Evolutionary conservation across 2,329 filamentous ascomycete species (phyloP).

Genomic region (Neurospora sp.): DNA sequence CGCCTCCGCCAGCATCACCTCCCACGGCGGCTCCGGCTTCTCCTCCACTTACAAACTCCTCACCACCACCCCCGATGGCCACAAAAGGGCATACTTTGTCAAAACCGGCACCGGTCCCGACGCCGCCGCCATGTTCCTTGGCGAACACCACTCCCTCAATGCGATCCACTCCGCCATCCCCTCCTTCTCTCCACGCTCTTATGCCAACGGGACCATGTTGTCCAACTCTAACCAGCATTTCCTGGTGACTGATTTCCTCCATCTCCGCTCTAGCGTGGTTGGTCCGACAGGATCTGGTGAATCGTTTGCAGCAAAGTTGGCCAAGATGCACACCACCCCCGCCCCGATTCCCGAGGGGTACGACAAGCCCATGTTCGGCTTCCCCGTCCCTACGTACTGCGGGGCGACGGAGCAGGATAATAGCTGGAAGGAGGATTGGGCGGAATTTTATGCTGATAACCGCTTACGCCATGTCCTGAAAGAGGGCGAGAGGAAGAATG

Average conservation of each 20-base stretch:
- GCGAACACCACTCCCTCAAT: conserved; percentile 76
- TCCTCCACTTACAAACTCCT: conserved; percentile 46
- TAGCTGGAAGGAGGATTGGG: conserved; percentile 61
- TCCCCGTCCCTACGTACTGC: conserved; percentile 77
- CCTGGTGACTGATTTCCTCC: conserved; percentile 70
- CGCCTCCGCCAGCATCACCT: conserved; percentile 41
- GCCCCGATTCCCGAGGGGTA: conserved; percentile 54
- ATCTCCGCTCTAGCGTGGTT: conserved; percentile 37
- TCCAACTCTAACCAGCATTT: conserved; percentile 43
- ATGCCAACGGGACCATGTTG: conserved; percentile 57
- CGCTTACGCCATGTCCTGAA: conserved; percentile 57
- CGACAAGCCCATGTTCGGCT: conserved; percentile 62
- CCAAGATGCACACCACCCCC: conserved; percentile 65
- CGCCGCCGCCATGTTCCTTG: conserved; percentile 61
- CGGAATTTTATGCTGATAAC: conserved; percentile 74
- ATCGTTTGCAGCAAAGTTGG: conserved; percentile 66
- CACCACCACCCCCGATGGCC: conserved; percentile 12
- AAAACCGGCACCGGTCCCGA: conserved; percentile 55
- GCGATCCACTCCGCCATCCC: conserved; percentile 66
- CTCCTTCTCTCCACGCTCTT: conserved; percentile 62
- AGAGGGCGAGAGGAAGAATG: conserved; percentile 49
- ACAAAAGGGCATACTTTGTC: conserved; percentile 49
- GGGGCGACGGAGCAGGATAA: conserved; percentile 80
- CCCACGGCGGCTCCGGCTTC: conserved; percentile 58
- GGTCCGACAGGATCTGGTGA: conserved; percentile 34